phyloP scores from a whole-genome alignment of 331 rosid species.

The Acacia concinna region DNA sequence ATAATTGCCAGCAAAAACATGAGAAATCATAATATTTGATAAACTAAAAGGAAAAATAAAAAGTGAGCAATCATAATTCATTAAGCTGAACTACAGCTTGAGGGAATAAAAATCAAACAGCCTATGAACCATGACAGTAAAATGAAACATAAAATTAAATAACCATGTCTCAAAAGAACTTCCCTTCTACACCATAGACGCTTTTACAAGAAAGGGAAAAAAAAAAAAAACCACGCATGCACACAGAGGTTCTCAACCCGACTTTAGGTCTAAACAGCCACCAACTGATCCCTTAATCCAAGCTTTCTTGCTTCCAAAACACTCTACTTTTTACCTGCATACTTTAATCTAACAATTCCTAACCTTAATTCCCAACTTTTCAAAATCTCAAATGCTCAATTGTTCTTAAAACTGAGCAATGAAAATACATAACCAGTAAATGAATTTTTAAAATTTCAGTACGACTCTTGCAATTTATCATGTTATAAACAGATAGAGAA shows the following conservation, averaged over 20 bases:
- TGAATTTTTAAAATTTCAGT: neutral
- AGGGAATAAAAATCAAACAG: neutral
- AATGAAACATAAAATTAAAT: neutral
- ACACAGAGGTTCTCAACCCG: neutral
- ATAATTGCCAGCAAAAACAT: constrained; percentile 8
- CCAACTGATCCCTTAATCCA: neutral
- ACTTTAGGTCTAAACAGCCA: constrained; percentile 1
- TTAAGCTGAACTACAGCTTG: neutral
- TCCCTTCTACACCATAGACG: neutral
- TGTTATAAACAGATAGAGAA: neutral
- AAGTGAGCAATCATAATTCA: constrained; percentile 6
- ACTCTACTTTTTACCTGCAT: neutral
- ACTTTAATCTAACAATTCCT: neutral
- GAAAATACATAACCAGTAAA: neutral
- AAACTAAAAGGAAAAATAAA: neutral
- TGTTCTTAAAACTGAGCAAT: neutral
- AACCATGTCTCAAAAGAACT: neutral
- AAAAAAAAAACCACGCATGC: neutral
- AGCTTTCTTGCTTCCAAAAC: neutral
- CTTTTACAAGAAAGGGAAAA: neutral
- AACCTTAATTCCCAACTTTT: neutral
- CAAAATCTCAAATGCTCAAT: constrained; percentile 17
- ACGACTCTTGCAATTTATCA: constrained; percentile 11
- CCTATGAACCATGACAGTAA: neutral
- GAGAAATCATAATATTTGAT: no score